phyloP scores from a whole-genome alignment of 345 rosid species.

The Brassica incana region DNA sequence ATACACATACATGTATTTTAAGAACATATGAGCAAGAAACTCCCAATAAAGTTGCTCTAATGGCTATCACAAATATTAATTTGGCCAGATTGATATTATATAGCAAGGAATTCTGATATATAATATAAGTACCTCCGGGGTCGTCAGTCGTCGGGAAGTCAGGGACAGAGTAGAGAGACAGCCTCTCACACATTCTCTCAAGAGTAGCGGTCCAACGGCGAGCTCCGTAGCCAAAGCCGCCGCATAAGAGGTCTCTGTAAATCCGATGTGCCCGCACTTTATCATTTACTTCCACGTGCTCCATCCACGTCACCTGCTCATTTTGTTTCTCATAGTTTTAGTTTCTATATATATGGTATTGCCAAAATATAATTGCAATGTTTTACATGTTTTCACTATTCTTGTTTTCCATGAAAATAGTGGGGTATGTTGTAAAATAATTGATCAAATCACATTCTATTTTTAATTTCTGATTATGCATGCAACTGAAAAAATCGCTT shows the following conservation, averaged over 20 bases:
- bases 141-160: conserved; percentile 21
- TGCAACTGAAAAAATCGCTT: not conserved
- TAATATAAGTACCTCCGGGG: conserved; percentile 44
- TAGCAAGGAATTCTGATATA: not conserved
- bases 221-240: conserved; percentile 61
- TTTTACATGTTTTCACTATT: not conserved
- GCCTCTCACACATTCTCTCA: conserved; percentile 64
- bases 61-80: not conserved
- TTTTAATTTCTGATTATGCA: not conserved
- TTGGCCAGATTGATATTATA: not conserved
- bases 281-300: conserved; percentile 72
- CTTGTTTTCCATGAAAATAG: not conserved
- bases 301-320: conserved; percentile 79
- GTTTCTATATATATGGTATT: not conserved
- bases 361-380: not conserved
- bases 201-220: conserved; percentile 64
- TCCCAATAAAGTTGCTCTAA: too few species aligned
- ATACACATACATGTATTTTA: too few species aligned
- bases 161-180: conserved; percentile 29
- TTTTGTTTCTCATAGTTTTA: not conserved
- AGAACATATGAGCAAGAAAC: too few species aligned
- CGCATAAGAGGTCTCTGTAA: conserved; percentile 54
- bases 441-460: not conserved
- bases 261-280: conserved; percentile 55
- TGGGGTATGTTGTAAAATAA: not conserved